These are phyloP conservation scores for Cordyceps tenuipes DNA, from an alignment of 2,329 filamentous ascomycete genomes.

Conservation along the genomic window DNA sequence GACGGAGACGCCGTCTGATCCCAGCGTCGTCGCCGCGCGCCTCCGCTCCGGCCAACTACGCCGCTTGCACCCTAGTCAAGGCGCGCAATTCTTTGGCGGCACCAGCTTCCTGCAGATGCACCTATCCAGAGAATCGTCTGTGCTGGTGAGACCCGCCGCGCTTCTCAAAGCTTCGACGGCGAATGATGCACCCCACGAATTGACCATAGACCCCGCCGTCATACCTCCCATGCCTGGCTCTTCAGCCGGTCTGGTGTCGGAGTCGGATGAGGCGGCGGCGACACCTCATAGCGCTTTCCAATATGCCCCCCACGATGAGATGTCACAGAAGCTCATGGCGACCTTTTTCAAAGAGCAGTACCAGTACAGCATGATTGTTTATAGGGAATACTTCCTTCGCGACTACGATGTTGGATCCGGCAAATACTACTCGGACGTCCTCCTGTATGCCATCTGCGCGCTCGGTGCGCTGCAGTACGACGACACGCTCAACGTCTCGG, in stretches of 20 bases:
- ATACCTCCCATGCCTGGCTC: slow-evolving; percentile 8
- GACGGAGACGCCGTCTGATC: slow-evolving; percentile 20
- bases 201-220: slow-evolving; percentile 4
- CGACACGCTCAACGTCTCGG: slow-evolving; percentile 30
- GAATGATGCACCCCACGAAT: slow-evolving; percentile 10
- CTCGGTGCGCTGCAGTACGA: slow-evolving; percentile 39
- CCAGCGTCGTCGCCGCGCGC: slow-evolving; percentile 24
- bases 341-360: slow-evolving; percentile 41
- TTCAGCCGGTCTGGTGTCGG: background rate
- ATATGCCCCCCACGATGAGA: slow-evolving; percentile 36
- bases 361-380: slow-evolving; percentile 41
- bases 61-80: slow-evolving; percentile 31
- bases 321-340: slow-evolving; percentile 37
- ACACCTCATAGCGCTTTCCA: slow-evolving; percentile 20
- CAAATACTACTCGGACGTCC: slow-evolving; percentile 40
- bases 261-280: slow-evolving; percentile 12
- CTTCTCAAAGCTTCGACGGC: slow-evolving; percentile 12
- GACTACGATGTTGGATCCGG: slow-evolving; percentile 39
- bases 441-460: slow-evolving; percentile 41
- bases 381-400: slow-evolving; percentile 41
- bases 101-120: slow-evolving; percentile 38
- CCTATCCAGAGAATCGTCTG: slow-evolving; percentile 21
- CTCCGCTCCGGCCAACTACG: slow-evolving; percentile 28
- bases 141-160: slow-evolving; percentile 14
- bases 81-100: slow-evolving; percentile 39